phyloP scores from a whole-genome alignment of 1,284 basidiomycete species.

The Ganoderma multipileum region DNA sequence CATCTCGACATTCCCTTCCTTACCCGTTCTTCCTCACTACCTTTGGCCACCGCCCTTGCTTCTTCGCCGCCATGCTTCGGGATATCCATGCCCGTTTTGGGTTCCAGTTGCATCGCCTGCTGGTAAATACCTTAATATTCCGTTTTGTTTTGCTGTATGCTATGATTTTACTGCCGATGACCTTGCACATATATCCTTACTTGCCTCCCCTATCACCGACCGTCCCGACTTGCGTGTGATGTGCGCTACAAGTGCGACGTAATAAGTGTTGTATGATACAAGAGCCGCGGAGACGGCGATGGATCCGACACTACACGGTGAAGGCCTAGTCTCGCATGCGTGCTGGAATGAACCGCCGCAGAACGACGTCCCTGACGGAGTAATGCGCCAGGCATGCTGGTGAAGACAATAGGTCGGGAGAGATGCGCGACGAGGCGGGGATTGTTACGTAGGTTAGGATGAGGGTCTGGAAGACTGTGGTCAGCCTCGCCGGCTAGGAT shows the following conservation, averaged over 20 bases:
- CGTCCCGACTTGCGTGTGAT: neutral
- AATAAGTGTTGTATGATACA: neutral
- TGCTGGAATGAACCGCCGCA: constrained; percentile 90
- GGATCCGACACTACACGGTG: neutral
- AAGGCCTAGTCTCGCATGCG: constrained; percentile 84
- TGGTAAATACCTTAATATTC: constrained; percentile 5
- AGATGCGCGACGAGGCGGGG: constrained; percentile 68
- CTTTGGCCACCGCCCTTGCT: neutral
- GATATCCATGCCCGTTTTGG: constrained; percentile 1
- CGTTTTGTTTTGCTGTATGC: neutral
- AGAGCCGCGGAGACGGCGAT: neutral
- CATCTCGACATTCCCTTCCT: neutral
- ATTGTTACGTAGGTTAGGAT: constrained; percentile 92
- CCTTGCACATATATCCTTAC: constrained; percentile 8
- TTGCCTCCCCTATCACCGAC: neutral
- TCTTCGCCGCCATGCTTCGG: neutral
- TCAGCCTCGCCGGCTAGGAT: neutral
- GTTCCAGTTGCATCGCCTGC: neutral
- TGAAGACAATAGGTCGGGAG: constrained; percentile 59
- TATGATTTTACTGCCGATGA: neutral
- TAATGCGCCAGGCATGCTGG: constrained; percentile 79
- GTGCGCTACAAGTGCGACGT: neutral
- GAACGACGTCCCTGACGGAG: constrained; percentile 84
- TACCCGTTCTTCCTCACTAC: neutral
- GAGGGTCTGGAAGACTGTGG: constrained; percentile 66